Evolutionary conservation across 2,329 filamentous ascomycete species (phyloP).

Genomic region (Fusarium burgessii): DNA sequence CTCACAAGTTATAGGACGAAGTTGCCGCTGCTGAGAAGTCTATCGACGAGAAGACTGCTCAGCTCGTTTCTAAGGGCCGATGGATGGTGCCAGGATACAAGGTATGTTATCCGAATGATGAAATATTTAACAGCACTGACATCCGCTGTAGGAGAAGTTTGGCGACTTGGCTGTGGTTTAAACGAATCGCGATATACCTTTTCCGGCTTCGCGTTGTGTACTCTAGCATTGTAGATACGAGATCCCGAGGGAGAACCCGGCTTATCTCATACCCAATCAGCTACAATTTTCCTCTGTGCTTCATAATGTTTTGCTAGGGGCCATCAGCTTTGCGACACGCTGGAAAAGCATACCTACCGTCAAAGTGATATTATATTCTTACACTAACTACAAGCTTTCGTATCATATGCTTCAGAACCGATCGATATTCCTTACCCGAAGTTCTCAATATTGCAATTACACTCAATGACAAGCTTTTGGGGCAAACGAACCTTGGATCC

Average conservation of each 20-base stretch:
- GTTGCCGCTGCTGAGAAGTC: slow-evolving; percentile 93
- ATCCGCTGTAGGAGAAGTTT: slow-evolving; percentile 86
- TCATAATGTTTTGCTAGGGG: slow-evolving; percentile 10
- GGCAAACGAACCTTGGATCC: not conserved
- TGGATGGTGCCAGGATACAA: slow-evolving; percentile 99
- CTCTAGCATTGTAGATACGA: slow-evolving; percentile 79
- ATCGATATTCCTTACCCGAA: not conserved
- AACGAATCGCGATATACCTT: slow-evolving; percentile 57
- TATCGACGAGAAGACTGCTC: slow-evolving; percentile 95
- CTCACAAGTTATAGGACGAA: slow-evolving; percentile 76
- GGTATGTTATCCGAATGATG: slow-evolving; percentile 66
- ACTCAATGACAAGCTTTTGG: too few relatives aligned
- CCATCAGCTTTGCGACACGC: not conserved
- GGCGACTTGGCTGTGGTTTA: slow-evolving; percentile 96
- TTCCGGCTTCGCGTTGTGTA: slow-evolving; percentile 67
- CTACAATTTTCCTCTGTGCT: slow-evolving; percentile 44
- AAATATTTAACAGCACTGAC: slow-evolving; percentile 57
- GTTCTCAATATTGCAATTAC: not conserved
- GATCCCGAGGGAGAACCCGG: slow-evolving; percentile 52
- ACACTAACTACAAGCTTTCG: not conserved
- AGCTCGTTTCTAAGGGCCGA: slow-evolving; percentile 97
- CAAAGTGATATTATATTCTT: not conserved
- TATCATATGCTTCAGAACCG: not conserved
- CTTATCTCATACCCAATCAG: slow-evolving; percentile 51
- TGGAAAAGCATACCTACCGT: not conserved